Base-by-base conservation (phyloP, 2,329 filamentous ascomycete species). In the Thelonectria discophora region DNA sequence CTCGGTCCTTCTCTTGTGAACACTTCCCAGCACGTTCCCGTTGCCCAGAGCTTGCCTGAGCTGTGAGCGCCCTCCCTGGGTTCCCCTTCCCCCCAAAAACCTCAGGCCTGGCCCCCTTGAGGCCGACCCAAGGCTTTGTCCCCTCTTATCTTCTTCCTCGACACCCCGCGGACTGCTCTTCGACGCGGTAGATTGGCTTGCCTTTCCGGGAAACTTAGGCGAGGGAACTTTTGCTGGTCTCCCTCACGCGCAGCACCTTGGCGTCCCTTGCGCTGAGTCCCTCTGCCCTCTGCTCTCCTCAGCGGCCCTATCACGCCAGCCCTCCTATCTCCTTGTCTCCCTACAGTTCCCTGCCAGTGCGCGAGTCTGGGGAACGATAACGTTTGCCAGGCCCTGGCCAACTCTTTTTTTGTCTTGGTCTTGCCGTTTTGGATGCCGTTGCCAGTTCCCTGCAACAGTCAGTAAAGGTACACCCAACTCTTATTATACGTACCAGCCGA, bases 191-290 rank as follows among this genome's bases (percentile, higher is more conserved):
- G 69, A 71, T 73, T 73, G 68, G 74, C 69, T 75, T 77, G 70
- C 75, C 76, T 67, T 72, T 72, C 69, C 68, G 55, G 73, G 74
- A 68, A 75, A 74, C 52, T 69, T 76, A 73, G 71, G 72, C 75
- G 71, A 77, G 65, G 76, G 75, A 75, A 78, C 76, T 78, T 78
- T 78, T 78, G 76, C 75, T 74, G 71, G 71, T 71, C 69, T 55
- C 66, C 71, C 73, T 71, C 71, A 70, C 71, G 67, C 73, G 66
- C 68, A 72, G 73, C 70, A 70, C 24, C 75, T 76, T 76, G 76
- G 70, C 72, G 64, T 70, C 66, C 70, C 65, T 60, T 64, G 64
- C 64, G 53, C 64, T 58, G 63, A 59, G 57, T 58, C 53, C 65
- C 65, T 63, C 67, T 64, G 62, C 64, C 66, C 24, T 64, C 42